Conservation (phyloP, 2,329 filamentous ascomycete genomes). For the Colletotrichum tanaceti region DNA sequence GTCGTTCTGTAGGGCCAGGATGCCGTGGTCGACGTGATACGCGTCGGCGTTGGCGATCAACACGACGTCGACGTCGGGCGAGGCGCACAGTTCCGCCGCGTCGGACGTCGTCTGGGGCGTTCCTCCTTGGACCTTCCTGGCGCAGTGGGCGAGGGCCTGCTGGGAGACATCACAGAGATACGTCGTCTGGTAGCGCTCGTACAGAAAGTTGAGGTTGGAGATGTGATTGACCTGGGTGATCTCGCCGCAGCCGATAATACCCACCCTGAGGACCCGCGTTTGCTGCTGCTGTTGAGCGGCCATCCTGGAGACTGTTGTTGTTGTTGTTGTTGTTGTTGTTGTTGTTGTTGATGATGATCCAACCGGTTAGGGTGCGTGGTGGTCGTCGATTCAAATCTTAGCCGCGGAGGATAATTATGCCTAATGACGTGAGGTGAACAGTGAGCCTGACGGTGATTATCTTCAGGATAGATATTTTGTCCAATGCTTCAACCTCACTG, state of each 20-base stretch:
- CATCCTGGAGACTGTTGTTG: not conserved
- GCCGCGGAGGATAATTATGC: not conserved
- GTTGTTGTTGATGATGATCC: too few species aligned
- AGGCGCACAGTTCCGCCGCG: slow-evolving; percentile 55
- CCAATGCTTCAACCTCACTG: not conserved
- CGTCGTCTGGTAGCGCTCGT: slow-evolving; percentile 57
- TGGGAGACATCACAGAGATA: slow-evolving; percentile 64
- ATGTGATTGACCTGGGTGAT: slow-evolving; percentile 66
- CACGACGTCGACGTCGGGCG: slow-evolving; percentile 62
- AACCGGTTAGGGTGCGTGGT: not conserved
- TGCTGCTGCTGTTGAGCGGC: slow-evolving; percentile 15
- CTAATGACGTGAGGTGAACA: not conserved
- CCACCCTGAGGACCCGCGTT: slow-evolving; percentile 47
- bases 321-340: too few species aligned
- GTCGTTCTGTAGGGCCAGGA: slow-evolving; percentile 62
- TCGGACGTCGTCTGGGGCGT: slow-evolving; percentile 50
- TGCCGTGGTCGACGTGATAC: slow-evolving; percentile 63
- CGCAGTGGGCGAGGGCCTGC: slow-evolving; percentile 45
- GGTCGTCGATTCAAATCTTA: not conserved
- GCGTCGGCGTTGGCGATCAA: slow-evolving; percentile 65
- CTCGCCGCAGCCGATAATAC: slow-evolving; percentile 61
- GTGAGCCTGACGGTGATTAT: not conserved
- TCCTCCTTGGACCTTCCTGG: slow-evolving; percentile 41
- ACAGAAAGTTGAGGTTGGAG: slow-evolving; percentile 58
- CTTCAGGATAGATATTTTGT: too few species aligned